Conservation (phyloP, 805 yeast species). For the Cyberlindnera mississippiensis region DNA sequence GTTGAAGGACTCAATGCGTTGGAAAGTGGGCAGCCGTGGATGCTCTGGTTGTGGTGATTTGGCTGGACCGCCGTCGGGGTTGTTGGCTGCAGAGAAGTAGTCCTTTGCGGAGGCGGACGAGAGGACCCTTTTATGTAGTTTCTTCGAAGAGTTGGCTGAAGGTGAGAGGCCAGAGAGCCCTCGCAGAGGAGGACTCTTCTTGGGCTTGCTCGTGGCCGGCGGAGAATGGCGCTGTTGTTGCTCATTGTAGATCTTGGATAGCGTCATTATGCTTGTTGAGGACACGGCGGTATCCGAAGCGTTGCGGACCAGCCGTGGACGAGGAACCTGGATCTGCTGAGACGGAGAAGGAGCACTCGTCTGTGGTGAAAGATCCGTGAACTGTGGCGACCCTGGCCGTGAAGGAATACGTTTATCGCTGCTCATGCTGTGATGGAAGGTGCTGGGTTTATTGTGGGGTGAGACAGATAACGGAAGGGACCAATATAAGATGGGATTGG, state of each 20-base stretch:
- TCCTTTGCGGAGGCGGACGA: slow-evolving; percentile 22
- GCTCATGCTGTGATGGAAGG: not conserved
- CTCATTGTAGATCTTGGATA: slow-evolving; percentile 23
- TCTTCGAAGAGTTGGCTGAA: slow-evolving; percentile 14
- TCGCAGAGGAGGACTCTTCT: slow-evolving; percentile 4
- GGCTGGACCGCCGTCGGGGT: no score
- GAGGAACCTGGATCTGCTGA: not conserved
- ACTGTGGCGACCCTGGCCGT: slow-evolving; percentile 1
- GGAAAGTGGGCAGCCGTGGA: slow-evolving; percentile 23
- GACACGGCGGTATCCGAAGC: slow-evolving; percentile 15
- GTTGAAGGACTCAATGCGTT: slow-evolving; percentile 16
- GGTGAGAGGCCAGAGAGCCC: slow-evolving; percentile 3
- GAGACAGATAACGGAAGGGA: no score
- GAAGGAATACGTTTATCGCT: not conserved
- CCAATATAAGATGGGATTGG: no score
- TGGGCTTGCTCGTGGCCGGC: slow-evolving; percentile 5
- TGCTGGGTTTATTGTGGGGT: no score
- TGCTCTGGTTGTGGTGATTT: slow-evolving; percentile 8
- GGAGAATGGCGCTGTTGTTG: slow-evolving; percentile 10
- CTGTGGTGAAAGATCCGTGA: slow-evolving; percentile 4
- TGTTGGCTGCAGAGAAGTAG: slow-evolving; percentile 12
- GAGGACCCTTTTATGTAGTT: slow-evolving; percentile 25
- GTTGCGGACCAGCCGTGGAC: slow-evolving; percentile 5
- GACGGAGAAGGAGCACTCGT: slow-evolving; percentile 3
- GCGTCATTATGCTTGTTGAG: slow-evolving; percentile 23